Evolutionary conservation across 352 stramenopile species (phyloP), one percentile per base, ranked within the genome.

Genomic region (Globisporangium paroecandrum): DNA sequence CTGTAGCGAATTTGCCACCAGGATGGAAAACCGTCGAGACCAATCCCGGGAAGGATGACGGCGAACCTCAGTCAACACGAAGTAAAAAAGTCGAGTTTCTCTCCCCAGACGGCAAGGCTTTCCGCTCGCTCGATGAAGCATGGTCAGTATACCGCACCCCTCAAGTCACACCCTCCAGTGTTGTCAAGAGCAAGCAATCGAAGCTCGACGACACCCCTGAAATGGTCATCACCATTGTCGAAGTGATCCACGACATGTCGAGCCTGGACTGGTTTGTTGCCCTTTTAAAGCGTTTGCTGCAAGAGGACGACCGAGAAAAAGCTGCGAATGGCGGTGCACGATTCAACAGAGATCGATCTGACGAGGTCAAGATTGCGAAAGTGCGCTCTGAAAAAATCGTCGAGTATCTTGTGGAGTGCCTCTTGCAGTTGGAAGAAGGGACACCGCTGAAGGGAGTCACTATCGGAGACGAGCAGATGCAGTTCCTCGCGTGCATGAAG

Each of bases 401-500:
- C 32, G 72, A 73, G 24, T 78, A 79, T 46, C 68, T 96, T 25
- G 76, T 94, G 20, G 77, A 84, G 22, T 84, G 75, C 46, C 74
- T 96, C 6, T 58, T 94, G 36, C 80, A 82, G 32, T 36, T 96
- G n/a, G 80, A 95, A 68, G 89, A 95, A 81, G 82, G 82, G 1
- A 78, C 69, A 12, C 32, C 76, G 34, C 62, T 96, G 13, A 70
- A 77, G 15, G 78, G 79, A 34, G 82, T 93, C 46, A 86, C 82
- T 13, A 77, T 87, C 36, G 47, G 72, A 62, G 79, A 86, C 51
- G 46, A 58, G 15, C 74, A 94, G 38, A 58, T 75, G 22, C 87
- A 96, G 58, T 90, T 93, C 63, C 54, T 93, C 15, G 70, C 85
- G 22, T 95, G 86, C 55, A 78, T 96, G 69, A 91, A 86, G 64